These are phyloP conservation scores for Mucor velutinosus DNA, from an alignment of 371 early-diverging fungal species.

Conservation along the genomic window DNA sequence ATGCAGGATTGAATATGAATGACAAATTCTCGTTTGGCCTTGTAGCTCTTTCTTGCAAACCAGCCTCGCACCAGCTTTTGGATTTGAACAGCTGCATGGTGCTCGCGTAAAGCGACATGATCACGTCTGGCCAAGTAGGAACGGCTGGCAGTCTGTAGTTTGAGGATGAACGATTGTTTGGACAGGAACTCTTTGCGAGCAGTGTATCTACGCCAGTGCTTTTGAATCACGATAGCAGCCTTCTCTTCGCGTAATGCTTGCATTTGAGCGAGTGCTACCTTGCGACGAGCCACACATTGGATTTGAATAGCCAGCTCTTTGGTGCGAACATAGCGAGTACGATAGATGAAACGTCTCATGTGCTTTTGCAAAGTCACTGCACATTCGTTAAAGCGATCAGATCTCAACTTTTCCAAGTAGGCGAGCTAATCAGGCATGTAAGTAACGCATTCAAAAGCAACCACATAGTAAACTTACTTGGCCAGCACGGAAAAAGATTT, in stretches of 20 bases:
- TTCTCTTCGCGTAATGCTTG: constrained; percentile 60
- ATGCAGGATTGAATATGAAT: constrained; percentile 82
- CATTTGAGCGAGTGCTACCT: constrained; percentile 59
- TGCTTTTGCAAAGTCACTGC: constrained; percentile 91
- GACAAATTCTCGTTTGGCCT: constrained; percentile 55
- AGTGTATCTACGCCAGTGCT: constrained; percentile 65
- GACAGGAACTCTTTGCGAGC: constrained; percentile 61
- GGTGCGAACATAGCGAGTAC: constrained; percentile 68
- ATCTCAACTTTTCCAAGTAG: constrained; percentile 86
- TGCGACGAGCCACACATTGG: constrained; percentile 68
- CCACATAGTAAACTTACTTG: constrained; percentile 25
- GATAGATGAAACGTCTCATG: constrained; percentile 74
- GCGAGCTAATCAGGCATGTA: constrained; percentile 60
- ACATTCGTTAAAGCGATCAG: constrained; percentile 77
- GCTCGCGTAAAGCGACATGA: constrained; percentile 52
- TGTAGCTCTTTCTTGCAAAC: constrained; percentile 66
- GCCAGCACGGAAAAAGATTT: constrained; percentile 98
- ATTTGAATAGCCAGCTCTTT: constrained; percentile 62
- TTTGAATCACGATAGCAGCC: constrained; percentile 82
- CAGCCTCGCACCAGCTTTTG: constrained; percentile 70
- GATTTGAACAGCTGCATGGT: constrained; percentile 75
- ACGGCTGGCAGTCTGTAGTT: constrained; percentile 60
- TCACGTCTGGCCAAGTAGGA: constrained; percentile 57
- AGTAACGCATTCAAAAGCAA: background rate
- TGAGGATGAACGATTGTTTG: constrained; percentile 38